Evolutionary conservation across 441 rosid genomes (phyloP), one percentile per base, ranked within the genome.

Genomic region (Eutrema salsugineum): DNA sequence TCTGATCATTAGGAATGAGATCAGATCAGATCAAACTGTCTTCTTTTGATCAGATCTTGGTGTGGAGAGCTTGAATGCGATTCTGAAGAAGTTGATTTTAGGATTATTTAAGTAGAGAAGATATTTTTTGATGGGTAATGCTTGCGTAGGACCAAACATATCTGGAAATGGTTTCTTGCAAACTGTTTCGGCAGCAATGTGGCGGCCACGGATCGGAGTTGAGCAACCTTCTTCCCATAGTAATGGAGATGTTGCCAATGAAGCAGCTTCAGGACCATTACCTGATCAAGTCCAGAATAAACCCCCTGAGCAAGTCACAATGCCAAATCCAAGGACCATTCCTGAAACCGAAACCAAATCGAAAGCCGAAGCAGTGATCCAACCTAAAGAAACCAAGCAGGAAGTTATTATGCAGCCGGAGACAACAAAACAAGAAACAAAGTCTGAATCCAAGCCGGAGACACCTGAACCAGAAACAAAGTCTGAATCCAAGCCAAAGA

Each of bases 111-210:
- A 68, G 70, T 49, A 39, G 57, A 70, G 63, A 61, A 61, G 14
- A 43, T 36, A 39, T 32, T 63, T 63, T 40, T 42, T 64, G 63
- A 88, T 88, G 94, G 94, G 91, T 44, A 88, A 88, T 79, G 85
- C 82, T 64, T 88, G 91, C 72, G 85, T 86, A 28, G 94, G 94
- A 74, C 94, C 91, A 56, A 81, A 75, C 70, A 50, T 84, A 56
- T 62, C 88, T 63, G 83, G 83, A 65, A 88, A 88, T 80, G 77
- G 80, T 32, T 82, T 88, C 74, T 76, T 88, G 60, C 94, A 88
- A 77, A 79, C 91, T 28, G 87, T 88, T 73, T 80, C 94, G 0
- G 87, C 89, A 39, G 89, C 87, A 50, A 58, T 88, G 80, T 88
- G 94, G 94, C 71, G 87, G 57, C 66, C 87, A 12, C 77, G 85